A percentile compares a stretch with the other conserved stretches of the same genome.
Evolutionary conservation across 164 flowering plant genomes (phyloP).

Genomic region (Cinnamomum micranthum): DNA sequence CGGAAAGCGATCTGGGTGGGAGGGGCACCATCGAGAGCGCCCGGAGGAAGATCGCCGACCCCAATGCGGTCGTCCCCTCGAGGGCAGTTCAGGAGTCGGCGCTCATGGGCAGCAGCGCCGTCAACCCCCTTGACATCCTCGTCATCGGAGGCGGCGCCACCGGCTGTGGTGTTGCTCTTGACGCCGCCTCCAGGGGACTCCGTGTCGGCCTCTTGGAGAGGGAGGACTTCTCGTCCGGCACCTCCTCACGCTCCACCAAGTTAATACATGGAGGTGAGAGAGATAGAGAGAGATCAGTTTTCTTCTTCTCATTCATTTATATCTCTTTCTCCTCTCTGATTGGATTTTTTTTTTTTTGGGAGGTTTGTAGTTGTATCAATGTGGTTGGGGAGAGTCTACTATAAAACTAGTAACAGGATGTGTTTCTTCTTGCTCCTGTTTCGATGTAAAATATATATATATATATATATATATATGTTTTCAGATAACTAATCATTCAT

Average conservation of each 20-base stretch:
- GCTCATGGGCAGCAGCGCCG: slow-evolving; percentile 48
- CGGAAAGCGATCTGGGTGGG: slow-evolving; percentile 26
- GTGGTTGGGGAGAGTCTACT: no score
- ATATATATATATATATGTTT: no score
- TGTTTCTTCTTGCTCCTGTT: no score
- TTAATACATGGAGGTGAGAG: slow-evolving; percentile 83
- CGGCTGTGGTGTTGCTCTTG: slow-evolving; percentile 90
- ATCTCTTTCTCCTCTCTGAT: no score
- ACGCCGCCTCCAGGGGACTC: slow-evolving; percentile 81
- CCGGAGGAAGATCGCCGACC: slow-evolving; percentile 43
- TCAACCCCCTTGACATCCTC: slow-evolving; percentile 81
- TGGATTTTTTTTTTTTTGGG: background rate
- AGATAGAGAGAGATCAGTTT: background rate
- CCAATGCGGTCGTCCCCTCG: slow-evolving; percentile 54
- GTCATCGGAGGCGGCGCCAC: slow-evolving; percentile 97
- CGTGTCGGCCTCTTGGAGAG: slow-evolving; percentile 96
- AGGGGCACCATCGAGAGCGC: slow-evolving; percentile 36
- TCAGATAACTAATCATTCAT: no score
- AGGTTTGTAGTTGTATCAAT: no score
- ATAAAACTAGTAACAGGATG: no score
- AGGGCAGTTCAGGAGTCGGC: slow-evolving; percentile 60
- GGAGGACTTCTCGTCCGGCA: slow-evolving; percentile 93
- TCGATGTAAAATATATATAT: no score
- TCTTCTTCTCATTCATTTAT: background rate
- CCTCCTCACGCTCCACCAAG: slow-evolving; percentile 92